Evolutionary conservation across 2,329 filamentous ascomycete genomes (phyloP), one percentile per base, ranked within the genome.

Genomic region (Paraconiothyrium sp.): DNA sequence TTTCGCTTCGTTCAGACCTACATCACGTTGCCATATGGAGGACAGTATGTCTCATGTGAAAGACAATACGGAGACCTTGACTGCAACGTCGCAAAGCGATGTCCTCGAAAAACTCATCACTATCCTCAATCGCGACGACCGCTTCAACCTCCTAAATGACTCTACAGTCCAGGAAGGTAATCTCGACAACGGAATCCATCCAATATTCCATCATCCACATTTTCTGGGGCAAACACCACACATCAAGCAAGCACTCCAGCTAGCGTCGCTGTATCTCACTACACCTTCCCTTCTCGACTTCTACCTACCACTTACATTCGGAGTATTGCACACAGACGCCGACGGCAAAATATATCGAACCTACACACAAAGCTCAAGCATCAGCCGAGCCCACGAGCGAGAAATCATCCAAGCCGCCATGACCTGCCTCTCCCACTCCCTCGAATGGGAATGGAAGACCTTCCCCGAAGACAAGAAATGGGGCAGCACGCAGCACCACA

Each of bases 241-340:
- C 10, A 54, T 75, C 49, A 57, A 65, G 8, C 72, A 71, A 43
- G 64, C 67, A 52, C 67, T 78, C 32, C 72, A 64, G 24, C 66
- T 78, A 14, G 76, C 75, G 22, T 77, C 76, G 3, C 72, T 74
- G 27, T 76, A 76, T 46, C 64, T 78, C n/a, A 52, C 67, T 8
- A 60, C 72, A 27, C 71, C 75, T 22, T 64, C 68, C 11, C 58
- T 73, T 20, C 64, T 78, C 5, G 63, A 67, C 39, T 78, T 76
- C 57, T 78, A 76, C 47, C 62, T 77, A 22, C 67, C 68, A 5
- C 62, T 76, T 24, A 58, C 75, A 1, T 71, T 73, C 35, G 76
- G 76, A 32, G 22, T 50, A 74, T 1, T 69, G 70, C 41, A 75
- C 72, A 39, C 60, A 49, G 32, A 56, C 60, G 44, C 41, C 37